Percentiles rank a stretch among this genome's conserved stretches.
phyloP scores from a whole-genome alignment of 805 yeast genomes.

The Kodamaea restingae region DNA sequence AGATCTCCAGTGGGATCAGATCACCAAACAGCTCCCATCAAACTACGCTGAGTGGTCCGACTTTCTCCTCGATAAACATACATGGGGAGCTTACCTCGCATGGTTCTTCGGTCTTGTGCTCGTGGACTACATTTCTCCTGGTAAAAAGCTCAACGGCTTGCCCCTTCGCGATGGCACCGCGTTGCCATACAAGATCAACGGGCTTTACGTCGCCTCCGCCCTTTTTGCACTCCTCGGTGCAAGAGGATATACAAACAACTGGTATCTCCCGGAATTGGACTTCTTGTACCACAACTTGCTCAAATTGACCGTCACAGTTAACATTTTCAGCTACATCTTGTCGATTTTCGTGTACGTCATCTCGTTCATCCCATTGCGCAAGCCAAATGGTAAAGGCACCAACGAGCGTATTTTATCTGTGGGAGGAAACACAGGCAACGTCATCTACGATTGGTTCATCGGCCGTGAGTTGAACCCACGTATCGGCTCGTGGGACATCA shows the following conservation, averaged over 20 bases:
- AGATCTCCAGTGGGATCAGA: conserved; percentile 35
- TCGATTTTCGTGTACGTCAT: conserved; percentile 61
- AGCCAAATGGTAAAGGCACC: conserved; percentile 49
- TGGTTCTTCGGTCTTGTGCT: conserved; percentile 72
- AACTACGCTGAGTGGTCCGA: conserved; percentile 19
- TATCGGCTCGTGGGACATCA: conserved; percentile 79
- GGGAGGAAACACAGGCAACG: conserved; percentile 80
- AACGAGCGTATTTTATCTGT: conserved; percentile 71
- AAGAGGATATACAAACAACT: conserved; percentile 45
- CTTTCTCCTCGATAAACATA: conserved; percentile 39
- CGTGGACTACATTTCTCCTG: conserved; percentile 65
- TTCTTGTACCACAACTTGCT: conserved; percentile 67
- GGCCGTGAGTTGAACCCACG: conserved; percentile 96
- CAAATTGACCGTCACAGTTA: conserved; percentile 59
- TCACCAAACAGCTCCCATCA: conserved; percentile 35
- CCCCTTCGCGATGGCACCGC: conserved; percentile 70
- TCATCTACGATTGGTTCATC: conserved; percentile 89
- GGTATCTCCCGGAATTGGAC: conserved; percentile 71
- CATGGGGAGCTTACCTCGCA: conserved; percentile 60
- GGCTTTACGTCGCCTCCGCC: conserved; percentile 50
- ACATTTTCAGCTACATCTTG: conserved; percentile 58
- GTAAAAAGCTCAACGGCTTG: conserved; percentile 60
- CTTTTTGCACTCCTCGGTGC: conserved; percentile 39
- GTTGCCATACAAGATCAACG: conserved; percentile 78
- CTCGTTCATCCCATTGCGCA: conserved; percentile 60